Conservation (phyloP, 805 yeast species). For the Jamesozyma hellenica region DNA sequence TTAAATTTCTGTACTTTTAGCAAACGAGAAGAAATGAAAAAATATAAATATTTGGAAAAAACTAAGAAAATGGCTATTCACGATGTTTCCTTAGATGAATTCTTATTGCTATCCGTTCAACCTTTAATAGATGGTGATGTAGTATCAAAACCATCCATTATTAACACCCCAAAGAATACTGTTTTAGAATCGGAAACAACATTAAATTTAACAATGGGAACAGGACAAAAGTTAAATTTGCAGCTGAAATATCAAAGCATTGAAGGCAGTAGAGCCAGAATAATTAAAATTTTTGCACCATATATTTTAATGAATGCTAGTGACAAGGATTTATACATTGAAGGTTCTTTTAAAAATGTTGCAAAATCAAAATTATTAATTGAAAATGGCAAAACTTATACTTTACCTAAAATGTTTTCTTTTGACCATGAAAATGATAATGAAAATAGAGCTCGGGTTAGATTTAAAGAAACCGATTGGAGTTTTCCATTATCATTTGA, state of each 20-base stretch:
- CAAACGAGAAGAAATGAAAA: conserved; percentile 55
- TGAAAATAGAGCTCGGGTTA: conserved; percentile 54
- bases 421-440: conserved; percentile 51
- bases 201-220: conserved; percentile 43
- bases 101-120: conserved; percentile 59
- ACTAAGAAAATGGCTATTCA: conserved; percentile 71
- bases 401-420: conserved; percentile 74
- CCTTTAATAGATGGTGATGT: conserved; percentile 38
- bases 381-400: conserved; percentile 23
- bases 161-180: conserved; percentile 43
- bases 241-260: conserved; percentile 51
- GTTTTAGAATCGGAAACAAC: conserved; percentile 48
- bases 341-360: conserved; percentile 46
- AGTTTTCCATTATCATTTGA: conserved; percentile 74
- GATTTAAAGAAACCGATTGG: conserved; percentile 59
- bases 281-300: conserved; percentile 69
- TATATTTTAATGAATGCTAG: conserved; percentile 77
- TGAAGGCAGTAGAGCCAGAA: conserved; percentile 42
- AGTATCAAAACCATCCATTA: conserved; percentile 29
- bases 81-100: conserved; percentile 62
- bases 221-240: conserved; percentile 59
- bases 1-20: conserved; percentile 67
- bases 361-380: conserved; percentile 35
- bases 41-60: conserved; percentile 50
- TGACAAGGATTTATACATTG: conserved; percentile 50